These are phyloP conservation scores for Apiosordaria backusii DNA, from an alignment of 495 filamentous ascomycete genomes.

Conservation along the genomic window DNA sequence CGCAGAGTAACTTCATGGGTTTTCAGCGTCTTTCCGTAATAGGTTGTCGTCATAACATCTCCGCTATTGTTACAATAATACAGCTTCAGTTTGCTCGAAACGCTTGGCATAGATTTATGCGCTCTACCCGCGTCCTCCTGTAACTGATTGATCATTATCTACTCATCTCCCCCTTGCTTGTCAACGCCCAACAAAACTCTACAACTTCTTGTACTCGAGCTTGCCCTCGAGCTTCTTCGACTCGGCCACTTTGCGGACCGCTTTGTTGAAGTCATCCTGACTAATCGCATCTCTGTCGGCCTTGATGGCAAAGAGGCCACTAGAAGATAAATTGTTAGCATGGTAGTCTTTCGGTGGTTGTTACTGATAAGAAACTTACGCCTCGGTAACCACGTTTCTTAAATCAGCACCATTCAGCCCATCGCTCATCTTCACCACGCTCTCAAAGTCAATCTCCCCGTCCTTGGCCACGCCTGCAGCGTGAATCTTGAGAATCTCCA, in stretches of 20 bases:
- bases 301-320: conserved; percentile 95
- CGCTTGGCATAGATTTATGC: background rate
- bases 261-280: conserved; percentile 99
- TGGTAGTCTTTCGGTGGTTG: conserved; percentile 13
- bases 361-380: conserved; percentile 57
- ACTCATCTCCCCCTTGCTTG: background rate
- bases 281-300: conserved; percentile 92
- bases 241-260: conserved; percentile 93
- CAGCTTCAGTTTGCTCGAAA: background rate
- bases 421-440: conserved; percentile 99
- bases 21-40: too few species aligned
- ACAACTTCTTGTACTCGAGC: conserved; percentile 96
- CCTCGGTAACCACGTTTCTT: conserved; percentile 97
- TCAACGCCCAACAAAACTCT: conserved; percentile 28
- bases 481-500: conserved; percentile 99
- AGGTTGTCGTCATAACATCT: background rate
- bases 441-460: conserved; percentile 98
- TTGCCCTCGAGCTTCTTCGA: conserved; percentile 98
- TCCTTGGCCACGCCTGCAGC: conserved; percentile 79
- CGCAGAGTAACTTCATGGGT: too few species aligned
- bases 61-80: background rate
- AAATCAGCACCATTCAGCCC: conserved; percentile 96
- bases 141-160: background rate
- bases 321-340: conserved; percentile 36
- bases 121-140: background rate